Evolutionary conservation across 257 asterid genomes (phyloP).

Genomic region (Penstemon barbatus): DNA sequence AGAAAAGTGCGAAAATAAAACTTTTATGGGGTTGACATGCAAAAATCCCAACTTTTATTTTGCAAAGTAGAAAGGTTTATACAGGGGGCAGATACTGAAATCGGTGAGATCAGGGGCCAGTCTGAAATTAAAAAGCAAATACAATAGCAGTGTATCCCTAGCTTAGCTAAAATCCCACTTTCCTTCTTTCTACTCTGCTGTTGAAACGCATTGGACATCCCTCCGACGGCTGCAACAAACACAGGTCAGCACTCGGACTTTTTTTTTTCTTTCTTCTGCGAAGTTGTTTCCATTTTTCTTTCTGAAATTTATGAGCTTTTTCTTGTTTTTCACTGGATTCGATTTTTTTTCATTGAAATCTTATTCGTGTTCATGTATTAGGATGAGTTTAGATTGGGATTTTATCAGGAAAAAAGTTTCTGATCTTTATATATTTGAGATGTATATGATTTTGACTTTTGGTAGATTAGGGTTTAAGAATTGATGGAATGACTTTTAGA

Average conservation of each 20-base stretch:
- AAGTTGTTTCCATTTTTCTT: not conserved
- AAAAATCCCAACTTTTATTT: too few species aligned
- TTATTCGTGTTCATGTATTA: not conserved
- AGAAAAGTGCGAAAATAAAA: too few species aligned
- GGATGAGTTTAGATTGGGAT: slow-evolving; percentile 27
- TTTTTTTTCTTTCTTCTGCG: not conserved
- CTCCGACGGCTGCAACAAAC: slow-evolving; percentile 27
- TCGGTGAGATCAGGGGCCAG: not conserved
- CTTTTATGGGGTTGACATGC: too few species aligned
- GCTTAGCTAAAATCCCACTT: slow-evolving; percentile 8
- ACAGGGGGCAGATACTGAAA: not conserved
- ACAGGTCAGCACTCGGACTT: not conserved
- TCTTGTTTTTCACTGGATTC: not conserved
- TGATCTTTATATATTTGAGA: slow-evolving; percentile 1
- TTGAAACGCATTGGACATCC: slow-evolving; percentile 10
- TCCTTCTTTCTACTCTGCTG: not conserved
- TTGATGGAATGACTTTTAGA: not conserved
- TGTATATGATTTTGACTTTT: slow-evolving; percentile 1
- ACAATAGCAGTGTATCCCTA: not conserved
- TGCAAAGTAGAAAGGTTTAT: too few species aligned
- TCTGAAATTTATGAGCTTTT: not conserved
- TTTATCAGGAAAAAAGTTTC: slow-evolving; percentile 6
- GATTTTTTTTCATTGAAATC: not conserved
- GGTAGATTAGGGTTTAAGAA: slow-evolving; percentile 13
- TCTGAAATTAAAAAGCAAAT: not conserved